Evolutionary conservation across 306 rosid species (phyloP).

Genomic region (Dalbergia oliveri): DNA sequence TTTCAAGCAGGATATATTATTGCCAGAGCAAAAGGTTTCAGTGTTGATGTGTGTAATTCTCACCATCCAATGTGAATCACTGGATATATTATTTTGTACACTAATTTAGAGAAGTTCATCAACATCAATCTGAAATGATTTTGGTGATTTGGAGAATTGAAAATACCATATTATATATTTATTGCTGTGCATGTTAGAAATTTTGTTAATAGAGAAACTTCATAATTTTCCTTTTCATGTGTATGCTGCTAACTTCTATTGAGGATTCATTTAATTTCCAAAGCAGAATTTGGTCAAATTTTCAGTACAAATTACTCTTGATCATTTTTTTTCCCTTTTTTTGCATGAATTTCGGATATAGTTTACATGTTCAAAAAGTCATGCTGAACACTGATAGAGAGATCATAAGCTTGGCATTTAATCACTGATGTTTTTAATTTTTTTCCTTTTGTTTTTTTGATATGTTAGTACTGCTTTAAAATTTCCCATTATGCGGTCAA

Average conservation of each 20-base stretch:
- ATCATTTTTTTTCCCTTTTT: not conserved
- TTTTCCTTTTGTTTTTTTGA: not conserved
- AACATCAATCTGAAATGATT: not conserved
- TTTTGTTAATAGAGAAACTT: not conserved
- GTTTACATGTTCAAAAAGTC: not conserved
- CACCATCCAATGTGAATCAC: not conserved
- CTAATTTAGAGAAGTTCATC: not conserved
- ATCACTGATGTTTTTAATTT: conserved; percentile 3
- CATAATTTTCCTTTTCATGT: not conserved
- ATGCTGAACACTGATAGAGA: not conserved
- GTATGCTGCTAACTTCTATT: not conserved
- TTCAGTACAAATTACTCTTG: not conserved
- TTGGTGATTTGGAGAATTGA: not conserved
- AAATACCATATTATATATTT: conserved; percentile 3
- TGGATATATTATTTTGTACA: conserved; percentile 19
- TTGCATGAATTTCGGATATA: not conserved
- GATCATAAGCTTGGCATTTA: conserved; percentile 2
- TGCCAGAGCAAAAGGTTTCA: not conserved
- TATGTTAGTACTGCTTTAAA: not conserved
- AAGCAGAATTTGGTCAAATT: conserved; percentile 18
- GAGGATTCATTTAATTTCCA: conserved; percentile 9
- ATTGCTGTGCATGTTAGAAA: not conserved
- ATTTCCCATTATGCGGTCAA: not conserved
- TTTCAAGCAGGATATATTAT: conserved; percentile 70
- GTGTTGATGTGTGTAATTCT: conserved; percentile 1